Evolutionary conservation across 495 filamentous ascomycete species (phyloP), one percentile per base, ranked within the genome.

Genomic region (Sordaria brevicollis): DNA sequence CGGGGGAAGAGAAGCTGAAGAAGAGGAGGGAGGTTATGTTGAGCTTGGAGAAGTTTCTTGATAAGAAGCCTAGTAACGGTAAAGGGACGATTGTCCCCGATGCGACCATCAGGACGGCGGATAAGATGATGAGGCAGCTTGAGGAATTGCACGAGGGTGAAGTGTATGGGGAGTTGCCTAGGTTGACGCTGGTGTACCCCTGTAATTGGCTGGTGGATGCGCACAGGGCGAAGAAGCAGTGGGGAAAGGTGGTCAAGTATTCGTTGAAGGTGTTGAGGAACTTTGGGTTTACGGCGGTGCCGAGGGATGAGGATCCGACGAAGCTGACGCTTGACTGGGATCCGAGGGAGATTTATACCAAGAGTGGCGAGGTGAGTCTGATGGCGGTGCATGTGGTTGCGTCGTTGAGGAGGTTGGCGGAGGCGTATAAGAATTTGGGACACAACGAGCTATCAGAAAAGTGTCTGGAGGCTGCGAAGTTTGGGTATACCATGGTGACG

Each of bases 121-220:
- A 81, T 29, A 54, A 68, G 37, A 71, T 80, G n/a, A 69, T 71
- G 67, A 73, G 72, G 67, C 74, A 79, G 66, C 71, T 82, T 1
- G 80, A 81, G 72, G 79, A 80, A 0, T 62, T 77, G 65, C 79
- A 82, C 69, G 80, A 82, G 71, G 15, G 29, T 0, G 74, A 76
- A 9, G 68, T 82, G 2, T 84, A 83, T 62, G 79, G 71, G 3
- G 35, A 4, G 2, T 36, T 83, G 21, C 82, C 82, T 11, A 65
- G 81, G 29, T 73, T 84, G 39, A 76, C 77, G 62, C 75, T 83
- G 33, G 74, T 83, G n/a, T 81, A 81, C 65, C 80, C 81, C 35
- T 76, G 70, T 19, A 80, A 83, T 65, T 84, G 79, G 68, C 71
- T 83, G 4, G 74, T 77, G n/a, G 77, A 76, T 68, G 81, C 81